These are phyloP conservation scores for Aspergillus alliaceus DNA, from an alignment of 2,329 filamentous ascomycete species.

Conservation along the genomic window DNA sequence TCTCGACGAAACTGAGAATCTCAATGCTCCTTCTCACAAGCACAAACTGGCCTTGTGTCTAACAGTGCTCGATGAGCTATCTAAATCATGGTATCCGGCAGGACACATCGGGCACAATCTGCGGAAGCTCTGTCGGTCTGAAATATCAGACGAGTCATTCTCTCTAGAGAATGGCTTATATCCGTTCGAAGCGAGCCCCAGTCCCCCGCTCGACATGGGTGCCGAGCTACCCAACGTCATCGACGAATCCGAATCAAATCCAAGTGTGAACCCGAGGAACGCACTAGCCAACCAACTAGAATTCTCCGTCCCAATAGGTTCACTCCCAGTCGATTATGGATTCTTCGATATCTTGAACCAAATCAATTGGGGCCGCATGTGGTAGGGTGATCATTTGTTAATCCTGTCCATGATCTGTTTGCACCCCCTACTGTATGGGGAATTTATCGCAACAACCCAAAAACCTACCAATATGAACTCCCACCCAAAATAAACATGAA, in stretches of 20 bases:
- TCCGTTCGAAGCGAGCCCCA: neutral
- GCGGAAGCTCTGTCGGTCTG: neutral
- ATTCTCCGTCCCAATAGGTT: neutral
- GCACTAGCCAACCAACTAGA: neutral
- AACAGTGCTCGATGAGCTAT: slow-evolving; percentile 5
- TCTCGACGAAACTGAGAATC: neutral
- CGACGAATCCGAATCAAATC: neutral
- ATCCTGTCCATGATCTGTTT: too few species aligned
- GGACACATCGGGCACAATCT: neutral
- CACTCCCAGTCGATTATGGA: slow-evolving; percentile 2
- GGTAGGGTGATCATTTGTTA: neutral
- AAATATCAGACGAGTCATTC: neutral
- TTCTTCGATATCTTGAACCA: slow-evolving; percentile 5
- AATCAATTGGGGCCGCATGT: neutral
- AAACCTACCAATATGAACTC: neutral
- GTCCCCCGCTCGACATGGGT: neutral
- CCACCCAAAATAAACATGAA: too few species aligned
- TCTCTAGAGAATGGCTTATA: neutral
- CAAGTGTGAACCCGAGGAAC: neutral
- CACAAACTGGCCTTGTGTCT: neutral
- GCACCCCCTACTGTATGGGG: too few species aligned
- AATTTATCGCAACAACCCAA: too few species aligned
- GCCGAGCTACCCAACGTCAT: neutral
- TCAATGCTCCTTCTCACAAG: neutral
- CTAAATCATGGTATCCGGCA: slow-evolving; percentile 5